Evolutionary conservation across 768 basidiomycete species (phyloP), one percentile per base, ranked within the genome.

Genomic region (Tricholomella constricta): DNA sequence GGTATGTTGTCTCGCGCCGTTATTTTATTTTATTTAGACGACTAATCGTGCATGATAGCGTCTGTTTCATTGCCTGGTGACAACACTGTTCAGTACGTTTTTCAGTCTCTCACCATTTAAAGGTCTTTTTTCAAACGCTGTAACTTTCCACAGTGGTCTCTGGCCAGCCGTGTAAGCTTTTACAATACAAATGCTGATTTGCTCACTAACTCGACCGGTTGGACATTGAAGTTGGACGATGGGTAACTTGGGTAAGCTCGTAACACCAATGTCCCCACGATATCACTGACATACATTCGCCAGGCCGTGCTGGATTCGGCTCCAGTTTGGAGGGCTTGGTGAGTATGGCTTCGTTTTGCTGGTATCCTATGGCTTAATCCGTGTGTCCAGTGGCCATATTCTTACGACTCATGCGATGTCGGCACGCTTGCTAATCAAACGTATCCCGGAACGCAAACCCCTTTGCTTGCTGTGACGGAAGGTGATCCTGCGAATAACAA

Each of bases 391-490:
- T 87, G 85, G 85, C 86, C 86, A 6, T 88, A 86, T 62, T 77
- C 80, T 11, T 88, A 87, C 59, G 84, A 88, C 48, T 65, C 82
- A 2, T 92, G 91, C 65, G 91, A 93, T 65, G 79, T 90, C 11
- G 91, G 91, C 3, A 93, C 91, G 1, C 70, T 89, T 6, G 74
- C 81, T 3, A 93, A 93, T 68, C 94, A 95, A 67, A 81, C 87
- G 7, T 67, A 84, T 58, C 82, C 86, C 44, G 88, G 82, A 8
- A 72, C 69, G 14, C 51, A 57, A 17, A 79, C 38, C 2, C 88
- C 87, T 14, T 55, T 72, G 3, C 76, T 77, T 20, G 78, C 82
- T 5, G 78, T 54, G 41, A 57, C 65, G 35, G 67, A 73, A 3
- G 78, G 78, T 12, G 78, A 80, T 50, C 73, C 74, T 0, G 62